A percentile compares a stretch with the other conserved stretches of the same genome.
Evolutionary conservation across 257 asterid species (phyloP).

Genomic region (Petunia axillaris): DNA sequence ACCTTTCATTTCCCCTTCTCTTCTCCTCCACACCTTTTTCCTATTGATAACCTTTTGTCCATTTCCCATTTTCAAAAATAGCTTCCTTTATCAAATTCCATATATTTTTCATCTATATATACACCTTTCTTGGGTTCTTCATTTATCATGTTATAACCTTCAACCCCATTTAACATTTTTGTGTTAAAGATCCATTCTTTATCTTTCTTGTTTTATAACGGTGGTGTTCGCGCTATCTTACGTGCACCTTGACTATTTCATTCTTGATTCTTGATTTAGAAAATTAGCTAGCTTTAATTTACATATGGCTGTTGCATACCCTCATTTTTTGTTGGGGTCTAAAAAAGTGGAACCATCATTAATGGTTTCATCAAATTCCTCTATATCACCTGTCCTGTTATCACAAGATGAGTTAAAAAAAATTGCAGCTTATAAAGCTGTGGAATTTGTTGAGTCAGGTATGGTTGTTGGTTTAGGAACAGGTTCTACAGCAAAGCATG

Average conservation of each 20-base stretch:
- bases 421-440: constrained; percentile 49
- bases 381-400: constrained; percentile 27
- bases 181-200: constrained; percentile 5
- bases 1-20: not conserved
- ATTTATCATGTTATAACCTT: not conserved
- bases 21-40: not conserved
- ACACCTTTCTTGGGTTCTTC: not conserved
- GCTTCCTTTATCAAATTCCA: not conserved
- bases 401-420: constrained; percentile 50
- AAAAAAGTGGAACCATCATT: constrained; percentile 40
- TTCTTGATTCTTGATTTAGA: not conserved
- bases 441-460: constrained; percentile 49
- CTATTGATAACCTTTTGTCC: not conserved
- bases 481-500: constrained; percentile 54
- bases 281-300: not conserved
- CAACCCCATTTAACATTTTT: constrained; percentile 8
- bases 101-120: constrained; percentile 6
- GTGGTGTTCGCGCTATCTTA: too few species aligned
- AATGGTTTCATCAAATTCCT: constrained; percentile 42
- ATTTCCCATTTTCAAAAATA: too few species aligned
- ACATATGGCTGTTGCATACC: constrained; percentile 61
- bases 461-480: constrained; percentile 54
- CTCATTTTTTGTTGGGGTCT: constrained; percentile 36
- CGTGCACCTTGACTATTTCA: too few species aligned
- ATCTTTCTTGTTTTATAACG: not conserved